Evolutionary conservation across 2,329 filamentous ascomycete genomes (phyloP), one percentile per base, ranked within the genome.

Genomic region (Colletotrichum tanaceti): DNA sequence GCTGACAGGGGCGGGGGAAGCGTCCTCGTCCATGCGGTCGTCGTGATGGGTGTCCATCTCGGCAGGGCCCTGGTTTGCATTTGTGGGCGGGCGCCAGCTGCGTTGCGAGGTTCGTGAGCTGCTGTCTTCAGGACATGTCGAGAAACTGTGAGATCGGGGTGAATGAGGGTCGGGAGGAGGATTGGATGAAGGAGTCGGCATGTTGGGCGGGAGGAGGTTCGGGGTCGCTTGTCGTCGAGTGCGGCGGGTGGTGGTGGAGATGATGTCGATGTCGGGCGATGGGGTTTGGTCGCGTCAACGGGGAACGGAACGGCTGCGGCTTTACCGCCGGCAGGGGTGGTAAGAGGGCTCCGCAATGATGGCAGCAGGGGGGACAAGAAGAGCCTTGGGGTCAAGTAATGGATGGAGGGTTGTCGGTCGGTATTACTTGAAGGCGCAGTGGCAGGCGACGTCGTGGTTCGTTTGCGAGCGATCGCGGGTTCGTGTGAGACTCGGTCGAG

Each of bases 101-200:
- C 60, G 68, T 57, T 63, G 68, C 24, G 68, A 52, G 28, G 70
- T 63, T 70, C 70, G 65, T 65, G 70, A 61, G 49, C 24, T 65
- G 44, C 78, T 73, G 32, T 83, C 80, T 65, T 84, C 82, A 66
- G 82, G 82, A 65, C 82, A 84, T 71, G 80, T 80, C 53, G 80
- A 80, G 71, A 82, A 80, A 63, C 73, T 75, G 65, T 79, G 76
- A 5, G 78, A 76, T 65, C 76, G 77, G 52, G 80, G 77, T 53
- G 80, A 79, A 46, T 77, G 74, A 39, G 77, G 77, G 70, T 79
- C 76, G 52, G 79, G 76, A 54, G 79, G 78, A 68, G 77, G 78
- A 72, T 81, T 80, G 61, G 80, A 79, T 18, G 82, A 83, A 65
- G 82, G 82, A 28, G 82, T 84, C 70, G 82, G 82, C 82, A 84